phyloP scores from a whole-genome alignment of 2,329 filamentous ascomycete species.

The Hypoxylon sp. region DNA sequence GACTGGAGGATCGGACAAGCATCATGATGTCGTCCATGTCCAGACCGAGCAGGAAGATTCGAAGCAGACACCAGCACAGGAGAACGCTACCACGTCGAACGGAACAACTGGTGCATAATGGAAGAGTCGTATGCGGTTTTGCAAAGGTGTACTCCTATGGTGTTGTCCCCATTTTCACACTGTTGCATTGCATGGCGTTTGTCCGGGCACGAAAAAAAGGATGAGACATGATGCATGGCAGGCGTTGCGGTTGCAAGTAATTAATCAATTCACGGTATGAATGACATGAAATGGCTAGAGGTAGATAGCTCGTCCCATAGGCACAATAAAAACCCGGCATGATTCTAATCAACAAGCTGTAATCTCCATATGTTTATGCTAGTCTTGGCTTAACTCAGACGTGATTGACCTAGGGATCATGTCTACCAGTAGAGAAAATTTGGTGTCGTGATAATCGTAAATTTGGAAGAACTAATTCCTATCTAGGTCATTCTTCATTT shows the following conservation, averaged over 20 bases:
- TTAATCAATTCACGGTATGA: not conserved
- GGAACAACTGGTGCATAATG: not conserved
- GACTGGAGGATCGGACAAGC: not conserved
- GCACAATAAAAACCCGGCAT: not conserved
- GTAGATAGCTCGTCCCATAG: not conserved
- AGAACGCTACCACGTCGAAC: not conserved
- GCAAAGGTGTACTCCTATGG: not conserved
- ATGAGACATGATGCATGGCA: not conserved
- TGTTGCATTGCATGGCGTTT: slow-evolving; percentile 1
- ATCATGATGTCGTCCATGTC: not conserved
- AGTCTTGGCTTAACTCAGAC: not conserved
- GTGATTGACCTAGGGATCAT: not conserved
- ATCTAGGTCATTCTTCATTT: slow-evolving; percentile 7
- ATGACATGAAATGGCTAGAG: not conserved
- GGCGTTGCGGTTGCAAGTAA: not conserved
- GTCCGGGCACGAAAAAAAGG: not conserved
- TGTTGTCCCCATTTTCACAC: not conserved
- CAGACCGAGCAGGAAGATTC: not conserved
- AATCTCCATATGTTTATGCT: not conserved
- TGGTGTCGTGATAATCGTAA: slow-evolving; percentile 7
- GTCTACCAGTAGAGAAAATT: not conserved
- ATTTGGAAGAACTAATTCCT: slow-evolving; percentile 3
- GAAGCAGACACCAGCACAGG: not conserved
- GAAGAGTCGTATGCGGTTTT: not conserved
- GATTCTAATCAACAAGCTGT: not conserved